A percentile compares a stretch with the other conserved stretches of the same genome.
phyloP scores from a whole-genome alignment of 345 rosid genomes.

The Cochlearia excelsa region DNA sequence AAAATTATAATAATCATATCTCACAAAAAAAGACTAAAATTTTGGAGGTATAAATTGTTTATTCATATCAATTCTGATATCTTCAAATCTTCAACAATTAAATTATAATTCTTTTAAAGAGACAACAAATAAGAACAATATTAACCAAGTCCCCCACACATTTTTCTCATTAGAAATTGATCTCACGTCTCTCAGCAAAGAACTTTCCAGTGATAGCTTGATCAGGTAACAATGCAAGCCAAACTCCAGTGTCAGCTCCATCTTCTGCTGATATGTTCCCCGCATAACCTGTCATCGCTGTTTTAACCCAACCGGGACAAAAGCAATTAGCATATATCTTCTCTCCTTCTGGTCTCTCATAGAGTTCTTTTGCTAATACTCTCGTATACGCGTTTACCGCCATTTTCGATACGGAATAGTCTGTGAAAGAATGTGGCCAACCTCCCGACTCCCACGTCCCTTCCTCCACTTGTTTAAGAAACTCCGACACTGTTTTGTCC shows the following conservation, averaged over 20 bases:
- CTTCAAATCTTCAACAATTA: too few species aligned
- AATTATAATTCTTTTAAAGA: too few species aligned
- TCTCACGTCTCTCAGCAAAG: conserved; percentile 90
- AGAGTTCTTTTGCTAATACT: conserved; percentile 55
- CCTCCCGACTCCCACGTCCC: conserved; percentile 78
- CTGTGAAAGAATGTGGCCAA: conserved; percentile 83
- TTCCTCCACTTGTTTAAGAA: conserved; percentile 73
- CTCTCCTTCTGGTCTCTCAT: conserved; percentile 64
- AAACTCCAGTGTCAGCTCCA: conserved; percentile 92
- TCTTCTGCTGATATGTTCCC: conserved; percentile 76
- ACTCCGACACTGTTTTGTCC: conserved; percentile 54
- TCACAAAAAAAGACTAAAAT: too few species aligned
- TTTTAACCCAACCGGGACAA: conserved; percentile 98
- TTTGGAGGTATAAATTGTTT: too few species aligned
- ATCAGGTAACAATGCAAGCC: conserved; percentile 88
- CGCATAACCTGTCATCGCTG: conserved; percentile 95
- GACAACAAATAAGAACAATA: too few species aligned
- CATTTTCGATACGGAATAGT: conserved; percentile 84
- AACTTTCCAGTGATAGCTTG: conserved; percentile 71
- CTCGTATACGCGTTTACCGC: conserved; percentile 80
- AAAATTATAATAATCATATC: too few species aligned
- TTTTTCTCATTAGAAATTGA: conserved; percentile 42
- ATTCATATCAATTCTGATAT: too few species aligned
- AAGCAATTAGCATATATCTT: conserved; percentile 78
- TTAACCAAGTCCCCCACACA: too few species aligned